These are phyloP conservation scores for Alternaria sp. DNA, from an alignment of 2,329 filamentous ascomycete genomes.

Conservation along the genomic window DNA sequence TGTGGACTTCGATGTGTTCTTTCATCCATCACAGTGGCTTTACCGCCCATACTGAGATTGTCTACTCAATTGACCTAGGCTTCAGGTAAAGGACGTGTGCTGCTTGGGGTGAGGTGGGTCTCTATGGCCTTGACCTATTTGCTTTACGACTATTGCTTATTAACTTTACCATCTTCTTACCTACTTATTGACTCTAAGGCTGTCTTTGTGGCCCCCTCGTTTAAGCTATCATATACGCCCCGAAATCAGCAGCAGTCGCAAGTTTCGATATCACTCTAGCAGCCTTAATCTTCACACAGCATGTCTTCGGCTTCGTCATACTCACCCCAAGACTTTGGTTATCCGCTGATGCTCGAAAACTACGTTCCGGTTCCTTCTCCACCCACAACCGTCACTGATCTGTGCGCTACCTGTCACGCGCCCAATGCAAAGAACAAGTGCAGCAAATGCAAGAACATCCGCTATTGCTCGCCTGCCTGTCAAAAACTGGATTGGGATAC, in stretches of 20 bases:
- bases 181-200: too few relatives aligned
- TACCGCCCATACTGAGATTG: conserved; percentile 48
- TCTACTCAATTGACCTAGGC: not conserved
- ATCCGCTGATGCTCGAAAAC: conserved; percentile 21
- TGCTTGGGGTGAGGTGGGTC: not conserved
- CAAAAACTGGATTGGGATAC: conserved; percentile 19
- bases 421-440: conserved; percentile 6
- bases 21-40: conserved; percentile 67
- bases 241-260: not conserved
- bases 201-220: not conserved
- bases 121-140: not conserved
- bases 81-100: not conserved
- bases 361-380: conserved; percentile 4
- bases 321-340: conserved; percentile 20
- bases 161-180: not conserved
- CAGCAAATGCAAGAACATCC: conserved; percentile 20
- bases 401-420: conserved; percentile 21
- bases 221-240: not conserved
- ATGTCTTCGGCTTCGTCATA: not conserved
- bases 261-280: not conserved
- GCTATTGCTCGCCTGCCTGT: conserved; percentile 23
- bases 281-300: not conserved
- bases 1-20: conserved; percentile 73
- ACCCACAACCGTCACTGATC: not conserved
- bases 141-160: not conserved